Percentiles rank a stretch among this genome's conserved stretches.
Conservation (phyloP, 352 stramenopile species). For the Pythium utonaiense region DNA sequence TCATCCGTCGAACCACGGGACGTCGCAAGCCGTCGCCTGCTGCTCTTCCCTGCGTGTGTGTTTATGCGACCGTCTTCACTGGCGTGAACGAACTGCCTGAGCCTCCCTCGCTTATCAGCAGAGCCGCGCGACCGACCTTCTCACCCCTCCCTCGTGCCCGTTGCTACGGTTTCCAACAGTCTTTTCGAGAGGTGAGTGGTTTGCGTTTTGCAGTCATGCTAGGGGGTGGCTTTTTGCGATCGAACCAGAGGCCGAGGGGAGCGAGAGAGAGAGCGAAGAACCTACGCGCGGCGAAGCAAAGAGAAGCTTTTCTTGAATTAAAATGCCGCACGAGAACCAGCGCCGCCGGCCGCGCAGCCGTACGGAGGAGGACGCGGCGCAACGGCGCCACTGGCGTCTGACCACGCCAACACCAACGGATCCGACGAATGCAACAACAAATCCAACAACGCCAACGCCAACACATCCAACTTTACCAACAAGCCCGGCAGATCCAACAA, state of each 20-base stretch:
- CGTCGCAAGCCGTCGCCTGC: too few species aligned
- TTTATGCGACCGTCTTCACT: slow-evolving; percentile 16
- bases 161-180: background rate
- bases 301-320: background rate
- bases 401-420: background rate
- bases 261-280: background rate
- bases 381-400: background rate
- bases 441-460: slow-evolving; percentile 6
- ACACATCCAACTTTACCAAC: slow-evolving; percentile 4
- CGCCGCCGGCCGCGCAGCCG: slow-evolving; percentile 13
- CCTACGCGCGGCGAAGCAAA: background rate
- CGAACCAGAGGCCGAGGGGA: background rate
- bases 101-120: too few species aligned
- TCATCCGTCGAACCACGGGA: too few species aligned
- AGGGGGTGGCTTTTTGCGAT: background rate
- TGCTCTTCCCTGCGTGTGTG: too few species aligned
- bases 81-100: slow-evolving; percentile 3
- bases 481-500: background rate
- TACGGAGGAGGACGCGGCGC: slow-evolving; percentile 4
- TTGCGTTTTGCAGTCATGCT: background rate
- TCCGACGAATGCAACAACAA: slow-evolving; percentile 3
- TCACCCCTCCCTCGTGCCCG: background rate
- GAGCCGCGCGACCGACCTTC: too few species aligned
- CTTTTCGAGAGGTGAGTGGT: background rate
- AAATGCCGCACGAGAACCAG: slow-evolving; percentile 17